Evolutionary conservation across 768 basidiomycete species (phyloP), one percentile per base, ranked within the genome.

Genomic region (Xerocomus spinulosus): DNA sequence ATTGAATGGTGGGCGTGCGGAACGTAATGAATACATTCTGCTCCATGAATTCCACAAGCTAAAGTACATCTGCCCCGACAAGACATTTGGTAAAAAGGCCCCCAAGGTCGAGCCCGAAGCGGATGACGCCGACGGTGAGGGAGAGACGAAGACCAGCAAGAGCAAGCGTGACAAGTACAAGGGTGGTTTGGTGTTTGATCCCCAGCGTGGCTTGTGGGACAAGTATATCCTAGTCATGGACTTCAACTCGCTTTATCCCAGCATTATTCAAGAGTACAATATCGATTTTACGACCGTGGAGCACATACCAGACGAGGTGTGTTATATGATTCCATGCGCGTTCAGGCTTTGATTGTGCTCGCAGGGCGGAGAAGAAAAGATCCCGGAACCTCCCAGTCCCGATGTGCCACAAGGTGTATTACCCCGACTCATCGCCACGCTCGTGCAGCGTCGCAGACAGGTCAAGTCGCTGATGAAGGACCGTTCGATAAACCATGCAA

Each of bases 241-340:
- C 68, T 99, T 98, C 83, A 99, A 99, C 69, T 96, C 93, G 51
- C 76, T 99, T 47, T 99, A 99, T 64, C 96, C 96, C 6, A 93
- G 90, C 66, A 99, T 99, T 73, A 99, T 99, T 40, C 96, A 98
- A 62, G 96, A 99, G 73, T 99, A 90, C 64, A 98, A 99, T 65
- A 98, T 99, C 56, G 96, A 98, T 69, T 98, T 98, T 60, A 98
- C 96, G 9, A 99, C 96, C 0, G 85, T 98, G 17, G 87, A 91
- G 37, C 78, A 79, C 46, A 73, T 77, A 8, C 81, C 81, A 21
- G 73, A 75, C 49, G 80, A 80, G 60, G 87, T 70, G 50, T 46
- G 74, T 67, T 15, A 2, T 39, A 8, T 37, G 4, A 24, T 32
- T 25, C 13, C 28, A 3, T 38, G 15, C 33, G 32, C 15, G 47